These are phyloP conservation scores for Aspergillus campestris DNA, from an alignment of 495 filamentous ascomycete genomes.

Conservation along the genomic window DNA sequence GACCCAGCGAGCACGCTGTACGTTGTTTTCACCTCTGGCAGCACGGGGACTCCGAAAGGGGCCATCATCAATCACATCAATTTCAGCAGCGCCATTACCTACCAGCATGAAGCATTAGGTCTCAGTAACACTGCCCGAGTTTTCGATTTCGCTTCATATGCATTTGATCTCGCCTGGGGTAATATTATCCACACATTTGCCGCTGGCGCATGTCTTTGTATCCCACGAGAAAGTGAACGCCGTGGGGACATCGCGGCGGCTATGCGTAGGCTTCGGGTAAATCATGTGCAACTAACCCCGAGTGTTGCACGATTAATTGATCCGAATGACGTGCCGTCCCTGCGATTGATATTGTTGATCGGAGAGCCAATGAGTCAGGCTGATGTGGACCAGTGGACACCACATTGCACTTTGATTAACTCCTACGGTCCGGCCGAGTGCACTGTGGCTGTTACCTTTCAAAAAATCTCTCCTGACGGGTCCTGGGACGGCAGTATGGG, in stretches of 20 bases:
- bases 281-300: conserved; percentile 18
- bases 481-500: too few relatives aligned
- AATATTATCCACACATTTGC: conserved; percentile 47
- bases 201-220: conserved; percentile 28
- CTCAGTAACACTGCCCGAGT: too few relatives aligned
- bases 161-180: conserved; percentile 46
- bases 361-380: conserved; percentile 14
- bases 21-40: conserved; percentile 31
- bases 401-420: conserved; percentile 2
- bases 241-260: conserved; percentile 13
- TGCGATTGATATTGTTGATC: conserved; percentile 15
- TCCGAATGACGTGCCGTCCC: conserved; percentile 10
- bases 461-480: too few relatives aligned
- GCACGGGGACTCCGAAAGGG: conserved; percentile 30
- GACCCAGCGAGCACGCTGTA: conserved; percentile 1
- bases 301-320: conserved; percentile 13
- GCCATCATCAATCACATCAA: too few relatives aligned
- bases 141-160: too few relatives aligned
- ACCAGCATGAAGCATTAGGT: too few relatives aligned
- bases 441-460: too few relatives aligned
- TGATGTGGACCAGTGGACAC: conserved; percentile 12
- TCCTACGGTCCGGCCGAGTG: conserved; percentile 5
- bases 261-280: conserved; percentile 15
- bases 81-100: too few relatives aligned
- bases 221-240: conserved; percentile 26